A percentile compares a stretch with the other conserved stretches of the same genome.
These are phyloP conservation scores for Phyllosticta ampelicida DNA, from an alignment of 2,329 filamentous ascomycete species.

Conservation along the genomic window DNA sequence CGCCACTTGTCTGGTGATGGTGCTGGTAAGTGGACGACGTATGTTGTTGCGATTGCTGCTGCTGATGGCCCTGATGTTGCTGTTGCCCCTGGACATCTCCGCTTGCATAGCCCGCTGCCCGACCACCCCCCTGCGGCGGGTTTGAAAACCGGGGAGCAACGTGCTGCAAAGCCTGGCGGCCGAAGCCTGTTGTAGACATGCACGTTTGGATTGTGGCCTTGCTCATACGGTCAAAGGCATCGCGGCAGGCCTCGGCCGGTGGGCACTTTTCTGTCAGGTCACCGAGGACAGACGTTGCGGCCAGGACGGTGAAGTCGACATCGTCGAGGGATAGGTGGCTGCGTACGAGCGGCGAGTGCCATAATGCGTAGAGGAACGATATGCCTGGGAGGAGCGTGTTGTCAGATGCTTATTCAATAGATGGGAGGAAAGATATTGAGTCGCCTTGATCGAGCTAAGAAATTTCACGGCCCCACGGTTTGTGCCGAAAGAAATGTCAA, in stretches of 20 bases:
- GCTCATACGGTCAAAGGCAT: conserved; percentile 89
- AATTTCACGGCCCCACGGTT: no score
- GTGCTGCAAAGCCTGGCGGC: conserved; percentile 27
- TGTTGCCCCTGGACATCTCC: background rate
- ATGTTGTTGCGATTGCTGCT: background rate
- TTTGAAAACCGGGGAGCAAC: background rate
- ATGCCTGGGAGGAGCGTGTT: conserved; percentile 41
- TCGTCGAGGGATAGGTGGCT: conserved; percentile 84
- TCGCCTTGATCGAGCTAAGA: no score
- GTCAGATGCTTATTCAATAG: no score
- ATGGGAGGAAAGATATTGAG: no score
- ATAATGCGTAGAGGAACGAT: conserved; percentile 92
- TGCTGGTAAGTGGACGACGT: background rate
- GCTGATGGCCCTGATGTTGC: background rate
- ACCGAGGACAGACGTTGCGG: conserved; percentile 82
- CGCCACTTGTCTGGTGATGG: background rate
- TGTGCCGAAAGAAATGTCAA: no score
- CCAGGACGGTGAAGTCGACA: conserved; percentile 92
- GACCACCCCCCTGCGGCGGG: background rate
- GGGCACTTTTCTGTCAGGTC: conserved; percentile 93
- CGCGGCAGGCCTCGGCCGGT: conserved; percentile 84
- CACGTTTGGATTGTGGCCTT: conserved; percentile 95
- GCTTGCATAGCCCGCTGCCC: background rate
- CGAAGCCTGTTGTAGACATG: conserved; percentile 75
- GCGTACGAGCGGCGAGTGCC: conserved; percentile 85